Percentiles rank a stretch among this genome's conserved stretches.
phyloP scores from a whole-genome alignment of 1,284 basidiomycete species.

The Boletus calvinii region DNA sequence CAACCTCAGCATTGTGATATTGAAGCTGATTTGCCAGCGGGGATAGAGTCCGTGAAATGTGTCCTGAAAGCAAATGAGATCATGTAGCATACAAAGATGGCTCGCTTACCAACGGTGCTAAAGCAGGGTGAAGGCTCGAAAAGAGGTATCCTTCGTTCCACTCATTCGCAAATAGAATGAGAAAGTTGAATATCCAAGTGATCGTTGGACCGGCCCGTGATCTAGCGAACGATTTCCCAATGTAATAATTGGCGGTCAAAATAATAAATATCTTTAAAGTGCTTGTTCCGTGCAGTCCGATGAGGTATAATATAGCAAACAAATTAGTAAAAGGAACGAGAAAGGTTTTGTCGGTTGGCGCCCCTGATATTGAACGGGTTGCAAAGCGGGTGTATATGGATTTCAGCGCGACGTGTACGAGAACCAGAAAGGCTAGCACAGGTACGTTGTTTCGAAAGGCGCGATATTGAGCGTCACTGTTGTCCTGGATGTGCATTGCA shows the following conservation, averaged over 20 bases:
- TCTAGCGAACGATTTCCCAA: conserved; percentile 51
- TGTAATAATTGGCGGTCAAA: conserved; percentile 66
- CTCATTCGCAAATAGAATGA: conserved; percentile 79
- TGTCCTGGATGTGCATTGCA: conserved; percentile 57
- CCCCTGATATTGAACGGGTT: conserved; percentile 27
- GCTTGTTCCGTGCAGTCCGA: conserved; percentile 86
- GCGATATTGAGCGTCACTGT: conserved; percentile 83
- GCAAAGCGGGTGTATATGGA: conserved; percentile 38
- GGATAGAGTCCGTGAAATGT: conserved; percentile 68
- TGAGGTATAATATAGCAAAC: conserved; percentile 70
- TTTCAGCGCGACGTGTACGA: conserved; percentile 48
- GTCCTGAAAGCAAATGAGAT: conserved; percentile 53
- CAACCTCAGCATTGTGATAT: conserved; percentile 94
- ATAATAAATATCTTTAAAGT: conserved; percentile 78
- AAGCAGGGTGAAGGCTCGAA: conserved; percentile 50
- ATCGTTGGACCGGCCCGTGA: conserved; percentile 48
- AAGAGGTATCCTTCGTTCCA: conserved; percentile 76
- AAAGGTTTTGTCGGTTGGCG: conserved; percentile 36
- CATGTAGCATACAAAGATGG: not conserved
- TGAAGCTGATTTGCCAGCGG: conserved; percentile 93
- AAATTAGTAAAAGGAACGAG: conserved; percentile 56
- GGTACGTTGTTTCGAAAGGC: conserved; percentile 77
- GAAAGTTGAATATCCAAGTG: conserved; percentile 78
- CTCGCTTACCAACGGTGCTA: conserved; percentile 53
- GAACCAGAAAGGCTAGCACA: conserved; percentile 53